Evolutionary conservation across 2,329 filamentous ascomycete species (phyloP), one percentile per base, ranked within the genome.

Genomic region (Colletotrichum viniferum): DNA sequence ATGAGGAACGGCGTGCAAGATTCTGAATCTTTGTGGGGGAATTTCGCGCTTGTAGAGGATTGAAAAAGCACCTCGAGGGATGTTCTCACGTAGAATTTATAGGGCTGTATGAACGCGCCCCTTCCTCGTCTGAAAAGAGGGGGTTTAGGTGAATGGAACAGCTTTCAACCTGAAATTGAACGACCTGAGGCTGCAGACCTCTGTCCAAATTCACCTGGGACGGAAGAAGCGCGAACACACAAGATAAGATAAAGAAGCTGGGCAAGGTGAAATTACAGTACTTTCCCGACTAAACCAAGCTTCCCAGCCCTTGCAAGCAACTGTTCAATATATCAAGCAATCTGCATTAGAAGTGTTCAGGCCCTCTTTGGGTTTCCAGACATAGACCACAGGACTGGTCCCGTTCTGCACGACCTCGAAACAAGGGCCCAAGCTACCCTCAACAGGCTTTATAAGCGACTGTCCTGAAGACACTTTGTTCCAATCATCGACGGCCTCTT

Each of bases 381-480:
- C 14, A 4, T 60, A 72, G n/a, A 67, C 52, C 30, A 32, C 12
- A 24, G 69, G 69, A 8, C 28, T 61, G 7, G 34, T 67, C 1
- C 55, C 34, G 14, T 67, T 72, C 26, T 66, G 62, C 6, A 24
- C 14, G 3, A 72, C 63, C 8, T 72, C 62, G 30, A 72, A 72
- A 48, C 63, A 72, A 32, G 69, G 69, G 4, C 69, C 69, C n/a
- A 72, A 26, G n/a, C 69, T 72, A 52, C 63, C 69, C 16, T 58
- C 62, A 0, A 13, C 10, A 1, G 16, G 69, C 6, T 34, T 30
- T 4, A 72, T 34, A 3, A 67, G 43, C 0, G 62, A 63, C 2
- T 48, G n/a, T 1, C 52, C 69, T 18, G 63, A 60, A 7, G 69
- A 60, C 1, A 67, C 69, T 36, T 43, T 14, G n/a, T 72, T 48